Evolutionary conservation across 441 rosid genomes (phyloP), one percentile per base, ranked within the genome.

Genomic region (Adansonia madagascariensis): DNA sequence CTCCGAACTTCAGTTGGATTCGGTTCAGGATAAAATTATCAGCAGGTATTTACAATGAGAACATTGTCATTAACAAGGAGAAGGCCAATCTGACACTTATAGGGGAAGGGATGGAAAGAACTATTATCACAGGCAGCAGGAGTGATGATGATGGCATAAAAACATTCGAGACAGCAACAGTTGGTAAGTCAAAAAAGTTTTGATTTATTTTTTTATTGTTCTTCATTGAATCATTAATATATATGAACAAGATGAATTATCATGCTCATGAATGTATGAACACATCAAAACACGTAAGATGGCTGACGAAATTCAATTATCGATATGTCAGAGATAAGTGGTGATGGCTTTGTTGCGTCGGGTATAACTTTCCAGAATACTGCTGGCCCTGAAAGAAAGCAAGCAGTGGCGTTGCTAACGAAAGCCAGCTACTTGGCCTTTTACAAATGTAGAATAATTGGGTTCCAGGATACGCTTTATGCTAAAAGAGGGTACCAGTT

Each of bases 21-120:
- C 69, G 74, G 44, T 80, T 73, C 52, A 78, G 67, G 59, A 82
- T 85, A 52, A 78, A 43, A 75, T 73, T 85, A 18, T 73, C 70
- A 27, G 78, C 78, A 0, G 86, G 86, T 8, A 74, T 83, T 49
- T 85, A 85, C 79, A 68, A 72, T 6, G 88, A 85, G 71, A 77
- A 62, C 1, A 84, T 85, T 20, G 52, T 20, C 41, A 79, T 85
- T 20, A 9, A 61, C 9, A 79, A 66, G 15, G 76, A 82, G 73
- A 82, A 78, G 79, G 56, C n/a, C 18, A 80, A 85, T 50, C 60
- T 83, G 52, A 78, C 72, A 73, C 44, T 85, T 1, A 55, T 77
- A 0, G 86, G 88, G 63, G 86, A 83, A 24, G 86, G 86, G 49
- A 80, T 76, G 83, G 43, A 65, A 10, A 75, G 15, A 59, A 81